A percentile compares a stretch with the other conserved stretches of the same genome.
phyloP scores from a whole-genome alignment of 2,329 filamentous ascomycete genomes.

The Pseudocercospora pini-densiflorae region DNA sequence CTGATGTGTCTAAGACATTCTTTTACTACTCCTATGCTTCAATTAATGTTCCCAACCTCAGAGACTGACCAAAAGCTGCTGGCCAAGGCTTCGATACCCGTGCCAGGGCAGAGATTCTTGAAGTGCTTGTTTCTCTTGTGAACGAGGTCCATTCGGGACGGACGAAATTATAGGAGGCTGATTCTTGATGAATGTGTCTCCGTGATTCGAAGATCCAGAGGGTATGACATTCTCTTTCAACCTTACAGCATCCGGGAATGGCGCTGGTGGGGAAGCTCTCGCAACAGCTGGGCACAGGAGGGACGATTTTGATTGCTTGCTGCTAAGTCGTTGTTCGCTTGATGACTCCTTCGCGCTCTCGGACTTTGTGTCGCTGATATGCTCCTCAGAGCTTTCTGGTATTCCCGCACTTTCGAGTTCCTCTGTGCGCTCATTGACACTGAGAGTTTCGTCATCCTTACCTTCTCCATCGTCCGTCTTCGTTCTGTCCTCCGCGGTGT shows the following conservation, averaged over 20 bases:
- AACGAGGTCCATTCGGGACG: not conserved
- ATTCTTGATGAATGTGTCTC: not conserved
- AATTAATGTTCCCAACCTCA: not conserved
- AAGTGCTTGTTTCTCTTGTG: not conserved
- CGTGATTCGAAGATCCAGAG: too few relatives aligned
- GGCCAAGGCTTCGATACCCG: conserved; percentile 1
- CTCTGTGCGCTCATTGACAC: not conserved
- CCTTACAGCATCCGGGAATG: not conserved
- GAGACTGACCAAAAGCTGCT: not conserved
- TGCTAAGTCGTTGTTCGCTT: not conserved
- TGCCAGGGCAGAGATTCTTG: not conserved
- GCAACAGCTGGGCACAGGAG: not conserved
- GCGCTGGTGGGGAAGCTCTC: not conserved
- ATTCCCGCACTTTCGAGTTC: not conserved
- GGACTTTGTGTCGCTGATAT: not conserved
- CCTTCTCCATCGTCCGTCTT: not conserved
- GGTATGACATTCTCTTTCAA: conserved; percentile 2
- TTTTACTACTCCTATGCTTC: not conserved
- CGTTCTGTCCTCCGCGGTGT: not conserved
- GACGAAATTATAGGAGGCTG: not conserved
- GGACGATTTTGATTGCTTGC: not conserved
- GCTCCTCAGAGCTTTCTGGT: not conserved
- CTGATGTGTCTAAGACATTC: not conserved
- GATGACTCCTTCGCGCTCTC: not conserved
- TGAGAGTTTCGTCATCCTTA: not conserved